phyloP scores from a whole-genome alignment of 2,329 filamentous ascomycete species.

The Talaromyces sp. region DNA sequence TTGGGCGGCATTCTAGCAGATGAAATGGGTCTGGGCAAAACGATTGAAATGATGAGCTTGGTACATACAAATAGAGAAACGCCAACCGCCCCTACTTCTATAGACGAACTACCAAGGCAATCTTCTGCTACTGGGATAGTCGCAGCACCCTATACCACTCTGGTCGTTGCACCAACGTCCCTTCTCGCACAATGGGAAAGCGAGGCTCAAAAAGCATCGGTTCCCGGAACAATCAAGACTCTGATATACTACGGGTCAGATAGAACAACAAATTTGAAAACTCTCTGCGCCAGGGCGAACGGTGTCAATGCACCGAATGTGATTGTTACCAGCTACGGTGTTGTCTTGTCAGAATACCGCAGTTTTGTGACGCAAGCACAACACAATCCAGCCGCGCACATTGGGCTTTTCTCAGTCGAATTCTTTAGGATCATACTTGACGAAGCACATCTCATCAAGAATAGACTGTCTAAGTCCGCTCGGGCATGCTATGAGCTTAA shows the following conservation, averaged over 20 bases:
- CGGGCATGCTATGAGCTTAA: slow-evolving; percentile 89
- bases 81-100: slow-evolving; percentile 38
- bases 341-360: slow-evolving; percentile 84
- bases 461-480: slow-evolving; percentile 84
- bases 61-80: slow-evolving; percentile 71
- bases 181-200: slow-evolving; percentile 96
- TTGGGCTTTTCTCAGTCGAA: slow-evolving; percentile 82
- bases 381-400: slow-evolving; percentile 61
- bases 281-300: slow-evolving; percentile 73
- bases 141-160: slow-evolving; percentile 78
- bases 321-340: slow-evolving; percentile 92
- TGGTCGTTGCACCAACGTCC: slow-evolving; percentile 97
- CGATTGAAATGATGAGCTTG: slow-evolving; percentile 95
- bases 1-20: slow-evolving; percentile 90
- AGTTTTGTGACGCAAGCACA: slow-evolving; percentile 55
- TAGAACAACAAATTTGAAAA: slow-evolving; percentile 73
- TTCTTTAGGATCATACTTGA: slow-evolving; percentile 96
- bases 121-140: slow-evolving; percentile 58
- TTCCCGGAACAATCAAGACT: slow-evolving; percentile 74
- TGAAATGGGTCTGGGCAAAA: slow-evolving; percentile 96
- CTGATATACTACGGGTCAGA: slow-evolving; percentile 91
- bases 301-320: slow-evolving; percentile 75
- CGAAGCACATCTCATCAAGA: slow-evolving; percentile 92
- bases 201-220: slow-evolving; percentile 87
- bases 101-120: slow-evolving; percentile 62